Evolutionary conservation across 1,139 yeast species (phyloP).

Genomic region (Hyphopichia burtonii): DNA sequence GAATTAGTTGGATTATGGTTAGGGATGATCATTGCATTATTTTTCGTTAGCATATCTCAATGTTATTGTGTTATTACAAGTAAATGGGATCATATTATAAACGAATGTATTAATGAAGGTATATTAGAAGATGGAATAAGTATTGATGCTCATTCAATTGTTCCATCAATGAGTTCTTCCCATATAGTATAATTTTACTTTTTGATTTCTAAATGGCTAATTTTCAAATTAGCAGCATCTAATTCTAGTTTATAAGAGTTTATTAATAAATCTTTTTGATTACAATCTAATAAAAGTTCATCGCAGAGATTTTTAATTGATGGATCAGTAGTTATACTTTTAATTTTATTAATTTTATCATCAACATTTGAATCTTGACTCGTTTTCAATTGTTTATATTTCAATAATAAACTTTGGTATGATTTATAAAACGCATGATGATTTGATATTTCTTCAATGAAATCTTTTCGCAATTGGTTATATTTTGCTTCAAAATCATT

Average conservation of each 20-base stretch:
- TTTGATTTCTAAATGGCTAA: slow-evolving; percentile 11
- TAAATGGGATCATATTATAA: slow-evolving; percentile 58
- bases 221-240: slow-evolving; percentile 12
- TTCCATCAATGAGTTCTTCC: slow-evolving; percentile 35
- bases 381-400: slow-evolving; percentile 40
- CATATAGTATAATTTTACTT: slow-evolving; percentile 9
- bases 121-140: slow-evolving; percentile 34
- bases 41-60: slow-evolving; percentile 46
- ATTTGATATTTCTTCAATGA: slow-evolving; percentile 28
- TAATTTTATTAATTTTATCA: slow-evolving; percentile 24
- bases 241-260: slow-evolving; percentile 10
- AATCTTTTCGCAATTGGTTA: slow-evolving; percentile 29
- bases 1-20: slow-evolving; percentile 60
- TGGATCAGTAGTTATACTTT: slow-evolving; percentile 20
- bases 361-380: slow-evolving; percentile 9
- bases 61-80: slow-evolving; percentile 44
- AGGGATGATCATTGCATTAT: slow-evolving; percentile 58
- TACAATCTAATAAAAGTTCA: slow-evolving; percentile 21
- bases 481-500: slow-evolving; percentile 19
- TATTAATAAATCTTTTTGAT: slow-evolving; percentile 11
- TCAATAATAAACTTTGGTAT: slow-evolving; percentile 40
- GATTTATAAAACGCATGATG: slow-evolving; percentile 32
- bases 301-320: slow-evolving; percentile 22
- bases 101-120: slow-evolving; percentile 41
- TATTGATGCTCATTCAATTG: slow-evolving; percentile 31